A percentile compares a stretch with the other conserved stretches of the same genome.
Evolutionary conservation across 78 protist species (phyloP).

Genomic region (Dictyostelium capitatum): DNA sequence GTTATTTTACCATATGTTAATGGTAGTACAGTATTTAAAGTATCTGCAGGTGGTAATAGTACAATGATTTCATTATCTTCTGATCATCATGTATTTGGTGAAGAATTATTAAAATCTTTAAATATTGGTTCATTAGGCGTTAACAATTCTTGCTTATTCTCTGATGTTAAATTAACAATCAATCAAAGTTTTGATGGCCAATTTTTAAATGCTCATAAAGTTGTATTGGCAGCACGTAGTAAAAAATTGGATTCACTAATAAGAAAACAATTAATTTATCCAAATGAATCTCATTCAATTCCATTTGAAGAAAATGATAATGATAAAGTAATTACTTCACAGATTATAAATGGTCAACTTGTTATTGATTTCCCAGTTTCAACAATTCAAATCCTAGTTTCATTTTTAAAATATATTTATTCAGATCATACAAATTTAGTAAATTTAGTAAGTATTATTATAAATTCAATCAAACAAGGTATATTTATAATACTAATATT

Average conservation of each 20-base stretch:
- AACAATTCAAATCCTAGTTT: background rate
- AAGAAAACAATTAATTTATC: background rate
- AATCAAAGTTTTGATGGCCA: background rate
- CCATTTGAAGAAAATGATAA: background rate
- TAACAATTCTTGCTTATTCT: background rate
- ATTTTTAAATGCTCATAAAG: conserved; percentile 5
- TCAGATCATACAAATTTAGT: conserved; percentile 35
- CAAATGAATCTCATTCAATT: background rate
- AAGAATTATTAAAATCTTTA: conserved; percentile 13
- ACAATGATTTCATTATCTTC: conserved; percentile 34
- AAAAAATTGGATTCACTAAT: conserved; percentile 1
- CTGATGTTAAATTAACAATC: conserved; percentile 25
- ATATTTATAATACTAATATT: no score
- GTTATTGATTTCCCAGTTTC: conserved; percentile 11
- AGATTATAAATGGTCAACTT: no score
- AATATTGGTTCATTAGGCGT: background rate
- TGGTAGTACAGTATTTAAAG: conserved; percentile 10
- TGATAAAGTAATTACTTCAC: no score
- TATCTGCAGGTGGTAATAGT: conserved; percentile 34
- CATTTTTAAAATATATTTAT: conserved; percentile 34
- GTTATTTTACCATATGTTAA: background rate
- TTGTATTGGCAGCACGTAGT: conserved; percentile 35
- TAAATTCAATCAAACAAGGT: no score
- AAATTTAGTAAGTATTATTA: no score
- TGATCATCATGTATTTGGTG: conserved; percentile 50